Evolutionary conservation across 441 rosid genomes (phyloP).

Genomic region (Gossypium davidsonii): DNA sequence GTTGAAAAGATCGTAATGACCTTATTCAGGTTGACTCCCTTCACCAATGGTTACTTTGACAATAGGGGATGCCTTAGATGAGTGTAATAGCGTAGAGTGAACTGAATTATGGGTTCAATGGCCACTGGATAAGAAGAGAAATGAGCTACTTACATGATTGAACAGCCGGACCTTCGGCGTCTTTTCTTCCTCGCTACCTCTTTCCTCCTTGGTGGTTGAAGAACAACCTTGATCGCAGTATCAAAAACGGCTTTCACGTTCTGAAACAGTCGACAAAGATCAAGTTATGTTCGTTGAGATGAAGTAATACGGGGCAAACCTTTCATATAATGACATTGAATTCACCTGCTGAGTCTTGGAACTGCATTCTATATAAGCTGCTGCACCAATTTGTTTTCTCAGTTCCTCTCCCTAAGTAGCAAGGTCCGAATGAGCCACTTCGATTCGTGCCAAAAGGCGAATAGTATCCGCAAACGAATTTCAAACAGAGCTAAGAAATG

Average conservation of each 20-base stretch:
- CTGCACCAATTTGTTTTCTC: slow-evolving; percentile 92
- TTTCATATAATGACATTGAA: not conserved
- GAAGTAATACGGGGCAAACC: not conserved
- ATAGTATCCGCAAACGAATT: not conserved
- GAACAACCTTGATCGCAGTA: slow-evolving; percentile 89
- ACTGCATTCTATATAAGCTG: slow-evolving; percentile 94
- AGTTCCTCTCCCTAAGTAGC: slow-evolving; percentile 73
- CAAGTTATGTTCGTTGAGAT: not conserved
- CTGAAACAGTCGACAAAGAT: slow-evolving; percentile 28
- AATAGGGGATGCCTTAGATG: not conserved
- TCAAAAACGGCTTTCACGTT: slow-evolving; percentile 94
- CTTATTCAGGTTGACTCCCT: not conserved
- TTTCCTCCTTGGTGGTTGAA: slow-evolving; percentile 88
- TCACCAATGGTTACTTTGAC: not conserved
- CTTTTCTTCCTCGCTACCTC: slow-evolving; percentile 60
- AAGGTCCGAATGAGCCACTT: slow-evolving; percentile 9
- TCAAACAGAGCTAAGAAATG: not conserved
- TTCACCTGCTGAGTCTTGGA: slow-evolving; percentile 94
- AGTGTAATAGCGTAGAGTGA: not conserved
- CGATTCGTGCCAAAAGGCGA: not conserved
- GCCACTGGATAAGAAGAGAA: not conserved
- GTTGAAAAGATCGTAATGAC: not conserved
- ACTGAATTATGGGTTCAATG: not conserved
- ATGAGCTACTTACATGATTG: slow-evolving; percentile 55
- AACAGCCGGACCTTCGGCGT: slow-evolving; percentile 56